Percentiles rank a stretch among this genome's conserved stretches.
Evolutionary conservation across 2,329 filamentous ascomycete species (phyloP).

Genomic region (Colletotrichum sp.): DNA sequence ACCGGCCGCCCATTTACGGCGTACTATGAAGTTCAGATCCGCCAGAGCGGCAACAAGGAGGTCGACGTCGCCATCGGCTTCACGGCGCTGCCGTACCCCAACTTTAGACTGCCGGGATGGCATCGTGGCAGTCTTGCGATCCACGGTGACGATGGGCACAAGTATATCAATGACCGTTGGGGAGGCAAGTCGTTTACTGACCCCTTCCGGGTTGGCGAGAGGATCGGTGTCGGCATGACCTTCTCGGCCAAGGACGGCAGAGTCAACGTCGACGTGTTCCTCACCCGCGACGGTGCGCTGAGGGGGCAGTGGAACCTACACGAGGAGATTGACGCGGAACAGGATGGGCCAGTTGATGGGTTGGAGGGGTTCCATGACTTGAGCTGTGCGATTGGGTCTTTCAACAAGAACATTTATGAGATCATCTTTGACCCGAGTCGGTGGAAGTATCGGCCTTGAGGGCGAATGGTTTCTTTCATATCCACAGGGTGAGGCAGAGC

Average conservation of each 20-base stretch:
- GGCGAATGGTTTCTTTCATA: accelerated
- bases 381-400: conserved; percentile 73
- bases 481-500: not conserved
- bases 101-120: conserved; percentile 82
- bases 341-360: conserved; percentile 67
- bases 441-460: conserved; percentile 57
- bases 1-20: conserved; percentile 53
- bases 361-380: conserved; percentile 76
- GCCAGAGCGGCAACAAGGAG: conserved; percentile 45
- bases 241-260: conserved; percentile 48
- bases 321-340: conserved; percentile 71
- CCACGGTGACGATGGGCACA: conserved; percentile 81
- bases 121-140: conserved; percentile 76
- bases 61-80: conserved; percentile 71
- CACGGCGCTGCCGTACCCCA: conserved; percentile 75
- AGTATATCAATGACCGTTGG: conserved; percentile 77
- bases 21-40: conserved; percentile 75
- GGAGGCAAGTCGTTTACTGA: conserved; percentile 73
- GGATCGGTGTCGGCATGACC: conserved; percentile 74
- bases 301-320: conserved; percentile 73
- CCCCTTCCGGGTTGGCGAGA: conserved; percentile 69
- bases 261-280: conserved; percentile 66
- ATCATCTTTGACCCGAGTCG: conserved; percentile 63
- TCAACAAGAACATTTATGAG: conserved; percentile 72
- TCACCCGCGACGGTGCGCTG: conserved; percentile 69